Evolutionary conservation across 768 basidiomycete species (phyloP).

Genomic region (Trametes cubensis): DNA sequence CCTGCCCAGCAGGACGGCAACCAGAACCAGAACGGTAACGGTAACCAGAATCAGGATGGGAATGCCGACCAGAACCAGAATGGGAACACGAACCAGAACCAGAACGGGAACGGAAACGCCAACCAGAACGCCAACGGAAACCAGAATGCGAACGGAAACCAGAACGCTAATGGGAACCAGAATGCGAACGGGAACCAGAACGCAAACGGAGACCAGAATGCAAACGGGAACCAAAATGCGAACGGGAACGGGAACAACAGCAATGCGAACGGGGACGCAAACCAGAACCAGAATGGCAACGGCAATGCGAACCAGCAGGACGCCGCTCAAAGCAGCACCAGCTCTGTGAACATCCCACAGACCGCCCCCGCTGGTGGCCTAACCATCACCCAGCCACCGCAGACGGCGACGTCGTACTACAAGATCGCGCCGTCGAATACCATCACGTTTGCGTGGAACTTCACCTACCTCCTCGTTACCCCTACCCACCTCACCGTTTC

Average conservation of each 20-base stretch:
- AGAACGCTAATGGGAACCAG: not conserved
- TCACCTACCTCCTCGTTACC: conserved; percentile 69
- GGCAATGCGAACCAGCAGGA: not conserved
- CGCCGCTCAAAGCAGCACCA: conserved; percentile 1
- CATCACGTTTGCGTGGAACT: conserved; percentile 92
- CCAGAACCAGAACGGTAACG: not conserved
- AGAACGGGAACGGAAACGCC: not conserved
- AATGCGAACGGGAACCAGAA: not conserved
- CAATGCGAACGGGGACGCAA: no score
- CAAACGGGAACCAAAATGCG: not conserved
- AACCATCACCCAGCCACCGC: conserved; percentile 78
- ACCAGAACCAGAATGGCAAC: not conserved
- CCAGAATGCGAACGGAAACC: not conserved
- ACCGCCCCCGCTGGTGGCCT: conserved; percentile 65
- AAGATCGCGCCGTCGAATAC: conserved; percentile 76
- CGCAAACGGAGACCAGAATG: not conserved
- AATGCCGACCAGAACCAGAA: not conserved
- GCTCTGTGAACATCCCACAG: conserved; percentile 43
- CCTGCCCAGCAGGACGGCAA: not conserved
- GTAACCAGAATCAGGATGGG: not conserved
- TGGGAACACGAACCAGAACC: not conserved
- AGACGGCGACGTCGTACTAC: conserved; percentile 81
- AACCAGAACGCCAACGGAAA: not conserved
- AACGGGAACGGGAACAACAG: not conserved
- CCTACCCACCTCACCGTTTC: conserved; percentile 79